Conservation (phyloP, 2,329 filamentous ascomycete genomes). For the Cucurbitaria berberidis region DNA sequence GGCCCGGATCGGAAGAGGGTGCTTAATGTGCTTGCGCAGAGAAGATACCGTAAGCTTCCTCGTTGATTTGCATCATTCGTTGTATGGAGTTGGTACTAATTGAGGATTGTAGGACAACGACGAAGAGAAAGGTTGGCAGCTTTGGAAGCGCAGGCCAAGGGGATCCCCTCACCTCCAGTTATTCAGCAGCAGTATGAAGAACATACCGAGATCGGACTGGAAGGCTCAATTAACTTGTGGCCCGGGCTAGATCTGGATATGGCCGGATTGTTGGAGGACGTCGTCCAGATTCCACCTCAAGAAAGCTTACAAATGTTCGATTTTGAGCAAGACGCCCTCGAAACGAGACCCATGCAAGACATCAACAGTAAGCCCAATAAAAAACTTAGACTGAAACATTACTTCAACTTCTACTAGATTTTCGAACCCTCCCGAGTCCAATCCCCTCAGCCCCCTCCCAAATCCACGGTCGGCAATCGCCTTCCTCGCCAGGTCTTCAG, state of each 20-base stretch:
- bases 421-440: not conserved
- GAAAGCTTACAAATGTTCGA: slow-evolving; percentile 6
- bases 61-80: not conserved
- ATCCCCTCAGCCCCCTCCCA: not conserved
- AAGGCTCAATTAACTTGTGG: not conserved
- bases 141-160: slow-evolving; percentile 32
- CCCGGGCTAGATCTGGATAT: not conserved
- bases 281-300: not conserved
- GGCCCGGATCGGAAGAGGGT: slow-evolving; percentile 41
- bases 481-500: not conserved
- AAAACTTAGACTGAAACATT: not conserved
- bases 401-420: not conserved
- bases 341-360: slow-evolving; percentile 19
- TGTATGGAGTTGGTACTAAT: not conserved
- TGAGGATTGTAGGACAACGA: slow-evolving; percentile 26
- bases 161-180: not conserved
- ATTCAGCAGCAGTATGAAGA: not conserved
- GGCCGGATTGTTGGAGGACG: not conserved
- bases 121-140: slow-evolving; percentile 32
- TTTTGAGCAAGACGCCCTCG: slow-evolving; percentile 19
- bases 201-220: not conserved
- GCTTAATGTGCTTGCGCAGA: slow-evolving; percentile 40
- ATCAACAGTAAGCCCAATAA: slow-evolving; percentile 4
- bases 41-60: slow-evolving; percentile 35
- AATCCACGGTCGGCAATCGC: not conserved